Conservation (phyloP, 1,284 basidiomycete genomes). For the Pseudozyma tsukubaensis region DNA sequence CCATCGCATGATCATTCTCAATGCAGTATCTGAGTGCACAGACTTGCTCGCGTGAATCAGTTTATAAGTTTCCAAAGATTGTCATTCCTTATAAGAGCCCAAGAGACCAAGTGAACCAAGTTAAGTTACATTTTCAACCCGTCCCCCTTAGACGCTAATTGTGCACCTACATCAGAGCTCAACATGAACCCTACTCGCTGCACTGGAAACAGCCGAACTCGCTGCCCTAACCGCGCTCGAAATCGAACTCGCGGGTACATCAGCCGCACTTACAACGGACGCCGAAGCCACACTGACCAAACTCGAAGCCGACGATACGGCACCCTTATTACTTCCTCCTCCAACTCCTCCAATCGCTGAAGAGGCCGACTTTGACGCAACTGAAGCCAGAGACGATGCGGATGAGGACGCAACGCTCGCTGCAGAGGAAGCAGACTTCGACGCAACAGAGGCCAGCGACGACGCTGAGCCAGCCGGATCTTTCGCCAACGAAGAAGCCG, state of each 20-base stretch:
- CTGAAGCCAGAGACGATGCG: background rate
- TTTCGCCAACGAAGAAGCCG: background rate
- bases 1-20: too few relatives aligned
- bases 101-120: too few relatives aligned
- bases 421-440: background rate
- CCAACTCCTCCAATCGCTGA: too few relatives aligned
- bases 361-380: background rate
- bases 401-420: background rate
- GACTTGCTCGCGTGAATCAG: too few relatives aligned
- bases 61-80: too few relatives aligned
- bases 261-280: background rate
- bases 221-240: background rate
- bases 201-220: too few relatives aligned
- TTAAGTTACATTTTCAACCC: too few relatives aligned
- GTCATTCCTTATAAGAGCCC: too few relatives aligned
- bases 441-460: background rate
- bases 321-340: too few relatives aligned
- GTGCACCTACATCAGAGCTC: constrained; percentile 3
- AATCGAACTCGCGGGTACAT: background rate
- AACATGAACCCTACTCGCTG: constrained; percentile 14
- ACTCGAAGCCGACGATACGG: background rate
- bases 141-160: too few relatives aligned
- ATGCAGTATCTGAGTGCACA: too few relatives aligned
- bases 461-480: constrained; percentile 1
- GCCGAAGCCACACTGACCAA: background rate